These are phyloP conservation scores for Paecilomyces dactylethromorphus DNA, from an alignment of 2,329 filamentous ascomycete genomes.

Conservation along the genomic window DNA sequence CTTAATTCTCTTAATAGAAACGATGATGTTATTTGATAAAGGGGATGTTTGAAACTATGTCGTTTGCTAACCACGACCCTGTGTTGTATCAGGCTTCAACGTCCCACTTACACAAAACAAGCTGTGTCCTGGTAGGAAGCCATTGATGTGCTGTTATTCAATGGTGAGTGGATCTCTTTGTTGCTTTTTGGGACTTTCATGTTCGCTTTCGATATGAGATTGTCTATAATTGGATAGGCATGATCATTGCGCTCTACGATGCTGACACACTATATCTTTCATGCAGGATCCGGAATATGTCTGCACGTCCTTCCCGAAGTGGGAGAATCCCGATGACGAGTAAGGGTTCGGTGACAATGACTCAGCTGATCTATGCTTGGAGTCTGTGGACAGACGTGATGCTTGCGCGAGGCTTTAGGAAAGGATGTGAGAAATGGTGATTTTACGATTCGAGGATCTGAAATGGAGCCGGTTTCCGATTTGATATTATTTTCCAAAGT, in stretches of 20 bases:
- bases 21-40: background rate
- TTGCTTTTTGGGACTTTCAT: background rate
- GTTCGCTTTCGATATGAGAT: too few species aligned
- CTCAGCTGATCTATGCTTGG: background rate
- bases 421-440: too few species aligned
- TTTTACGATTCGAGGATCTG: too few species aligned
- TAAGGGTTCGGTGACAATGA: background rate
- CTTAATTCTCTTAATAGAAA: background rate
- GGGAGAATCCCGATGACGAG: background rate
- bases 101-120: background rate
- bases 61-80: background rate
- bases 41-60: too few species aligned
- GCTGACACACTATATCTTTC: background rate
- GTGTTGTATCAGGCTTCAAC: background rate
- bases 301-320: background rate
- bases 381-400: too few species aligned
- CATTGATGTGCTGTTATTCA: background rate
- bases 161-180: background rate
- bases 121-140: background rate
- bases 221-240: too few species aligned
- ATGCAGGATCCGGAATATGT: background rate
- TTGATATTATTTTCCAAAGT: too few species aligned
- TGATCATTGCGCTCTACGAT: background rate
- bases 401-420: too few species aligned
- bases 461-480: too few species aligned